phyloP scores from a whole-genome alignment of 495 filamentous ascomycete genomes.

The Collariella sp. region DNA sequence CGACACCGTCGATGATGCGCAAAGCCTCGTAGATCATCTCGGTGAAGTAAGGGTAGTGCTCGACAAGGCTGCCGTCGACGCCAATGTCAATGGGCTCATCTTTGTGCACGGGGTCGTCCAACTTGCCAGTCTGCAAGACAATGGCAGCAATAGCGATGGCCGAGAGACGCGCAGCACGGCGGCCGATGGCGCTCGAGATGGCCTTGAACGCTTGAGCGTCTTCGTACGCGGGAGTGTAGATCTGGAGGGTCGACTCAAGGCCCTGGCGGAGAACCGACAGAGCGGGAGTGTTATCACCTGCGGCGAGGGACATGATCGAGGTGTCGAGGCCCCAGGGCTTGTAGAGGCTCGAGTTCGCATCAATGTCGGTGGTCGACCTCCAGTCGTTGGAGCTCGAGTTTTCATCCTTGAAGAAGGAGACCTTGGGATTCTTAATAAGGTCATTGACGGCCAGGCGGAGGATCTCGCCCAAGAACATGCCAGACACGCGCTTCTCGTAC shows the following conservation, averaged over 20 bases:
- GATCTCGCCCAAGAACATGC: constrained; percentile 98
- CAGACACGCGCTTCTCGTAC: constrained; percentile 96
- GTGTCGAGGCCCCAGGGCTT: constrained; percentile 86
- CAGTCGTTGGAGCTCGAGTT: constrained; percentile 55
- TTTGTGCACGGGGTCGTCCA: constrained; percentile 36
- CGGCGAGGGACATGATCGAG: constrained; percentile 70
- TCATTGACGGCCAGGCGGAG: constrained; percentile 65
- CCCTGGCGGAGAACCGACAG: constrained; percentile 59
- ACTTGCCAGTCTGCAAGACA: constrained; percentile 61
- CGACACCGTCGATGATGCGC: constrained; percentile 60
- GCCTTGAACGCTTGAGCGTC: constrained; percentile 77
- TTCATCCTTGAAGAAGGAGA: constrained; percentile 61
- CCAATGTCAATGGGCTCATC: constrained; percentile 75
- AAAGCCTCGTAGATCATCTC: constrained; percentile 66
- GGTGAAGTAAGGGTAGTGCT: constrained; percentile 86
- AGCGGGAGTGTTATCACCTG: constrained; percentile 59
- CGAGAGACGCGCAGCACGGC: constrained; percentile 78
- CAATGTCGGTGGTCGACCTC: constrained; percentile 58
- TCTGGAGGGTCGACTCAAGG: constrained; percentile 64
- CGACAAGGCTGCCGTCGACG: constrained; percentile 83
- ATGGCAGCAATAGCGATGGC: constrained; percentile 81
- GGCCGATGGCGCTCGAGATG: constrained; percentile 74
- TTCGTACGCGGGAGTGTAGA: constrained; percentile 59
- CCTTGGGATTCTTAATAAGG: constrained; percentile 50
- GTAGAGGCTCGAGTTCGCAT: constrained; percentile 55